phyloP scores from a whole-genome alignment of 2,329 filamentous ascomycete genomes.

The Drechslerella stenobrocha region DNA sequence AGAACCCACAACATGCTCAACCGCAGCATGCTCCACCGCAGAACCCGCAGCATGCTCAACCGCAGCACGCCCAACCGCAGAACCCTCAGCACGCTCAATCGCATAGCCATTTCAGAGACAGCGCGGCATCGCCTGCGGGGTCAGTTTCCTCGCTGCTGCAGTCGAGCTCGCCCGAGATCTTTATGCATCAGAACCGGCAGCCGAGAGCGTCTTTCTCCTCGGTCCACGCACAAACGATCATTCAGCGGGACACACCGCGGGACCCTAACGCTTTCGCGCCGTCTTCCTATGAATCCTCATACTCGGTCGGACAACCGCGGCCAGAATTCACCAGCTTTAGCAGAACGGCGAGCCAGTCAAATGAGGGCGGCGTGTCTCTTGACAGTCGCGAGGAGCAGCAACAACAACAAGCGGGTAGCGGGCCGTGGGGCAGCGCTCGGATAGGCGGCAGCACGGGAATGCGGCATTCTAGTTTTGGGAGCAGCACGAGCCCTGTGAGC shows the following conservation, averaged over 20 bases:
- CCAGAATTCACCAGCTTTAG: slow-evolving; percentile 39
- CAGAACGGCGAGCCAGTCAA: slow-evolving; percentile 36
- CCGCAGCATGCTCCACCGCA: not conserved
- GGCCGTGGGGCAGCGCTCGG: slow-evolving; percentile 44
- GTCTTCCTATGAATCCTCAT: slow-evolving; percentile 41
- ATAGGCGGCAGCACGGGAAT: slow-evolving; percentile 46
- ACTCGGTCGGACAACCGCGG: slow-evolving; percentile 43
- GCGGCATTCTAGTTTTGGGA: slow-evolving; percentile 46
- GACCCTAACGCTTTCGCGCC: slow-evolving; percentile 46
- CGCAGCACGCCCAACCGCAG: slow-evolving; percentile 4
- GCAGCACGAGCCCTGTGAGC: slow-evolving; percentile 47
- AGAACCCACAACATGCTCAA: too few species aligned
- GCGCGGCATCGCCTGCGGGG: slow-evolving; percentile 37
- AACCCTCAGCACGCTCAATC: slow-evolving; percentile 4
- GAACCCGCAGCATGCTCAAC: not conserved
- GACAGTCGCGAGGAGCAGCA: slow-evolving; percentile 30
- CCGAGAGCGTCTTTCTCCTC: slow-evolving; percentile 45
- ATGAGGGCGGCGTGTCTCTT: slow-evolving; percentile 45
- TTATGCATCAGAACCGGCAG: slow-evolving; percentile 46
- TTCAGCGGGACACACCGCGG: slow-evolving; percentile 23
- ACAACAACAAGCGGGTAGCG: slow-evolving; percentile 12
- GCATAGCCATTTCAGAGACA: slow-evolving; percentile 43
- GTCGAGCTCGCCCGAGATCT: slow-evolving; percentile 45
- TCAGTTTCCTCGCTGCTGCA: slow-evolving; percentile 47
- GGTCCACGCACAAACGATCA: slow-evolving; percentile 24